phyloP scores from a whole-genome alignment of 2,329 filamentous ascomycete species.

The Arthrobotrys musiformis region DNA sequence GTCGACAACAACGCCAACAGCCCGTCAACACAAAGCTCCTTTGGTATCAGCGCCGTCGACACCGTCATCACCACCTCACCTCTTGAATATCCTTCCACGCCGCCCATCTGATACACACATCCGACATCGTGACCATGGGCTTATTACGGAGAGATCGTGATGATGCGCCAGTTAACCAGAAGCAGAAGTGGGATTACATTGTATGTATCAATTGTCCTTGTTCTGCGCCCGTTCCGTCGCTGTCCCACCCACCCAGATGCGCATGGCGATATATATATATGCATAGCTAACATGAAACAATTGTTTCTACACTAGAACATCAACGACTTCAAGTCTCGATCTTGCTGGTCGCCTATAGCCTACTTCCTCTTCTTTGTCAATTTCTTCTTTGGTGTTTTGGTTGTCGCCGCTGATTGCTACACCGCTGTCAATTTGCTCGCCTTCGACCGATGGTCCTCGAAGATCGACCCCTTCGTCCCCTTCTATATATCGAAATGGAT shows the following conservation, averaged over 20 bases:
- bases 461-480: slow-evolving; percentile 80
- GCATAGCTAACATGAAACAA: too few species aligned
- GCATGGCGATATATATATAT: too few species aligned
- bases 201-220: slow-evolving; percentile 24
- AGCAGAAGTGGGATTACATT: slow-evolving; percentile 56
- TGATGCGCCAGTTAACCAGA: slow-evolving; percentile 21
- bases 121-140: slow-evolving; percentile 39
- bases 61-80: background rate
- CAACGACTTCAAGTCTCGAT: slow-evolving; percentile 52
- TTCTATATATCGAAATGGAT: slow-evolving; percentile 90
- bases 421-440: slow-evolving; percentile 90
- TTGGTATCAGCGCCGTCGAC: background rate
- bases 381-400: slow-evolving; percentile 34
- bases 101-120: background rate
- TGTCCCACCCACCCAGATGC: too few species aligned
- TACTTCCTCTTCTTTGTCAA: slow-evolving; percentile 55
- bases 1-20: background rate
- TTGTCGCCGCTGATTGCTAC: slow-evolving; percentile 67
- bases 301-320: slow-evolving; percentile 25
- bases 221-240: too few species aligned
- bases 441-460: slow-evolving; percentile 88
- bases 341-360: slow-evolving; percentile 49
- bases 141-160: slow-evolving; percentile 35
- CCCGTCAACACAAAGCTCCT: background rate
- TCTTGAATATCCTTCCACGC: background rate